Evolutionary conservation across 2,329 filamentous ascomycete genomes (phyloP), one percentile per base, ranked within the genome.

Genomic region (Sporothrix mexicana): DNA sequence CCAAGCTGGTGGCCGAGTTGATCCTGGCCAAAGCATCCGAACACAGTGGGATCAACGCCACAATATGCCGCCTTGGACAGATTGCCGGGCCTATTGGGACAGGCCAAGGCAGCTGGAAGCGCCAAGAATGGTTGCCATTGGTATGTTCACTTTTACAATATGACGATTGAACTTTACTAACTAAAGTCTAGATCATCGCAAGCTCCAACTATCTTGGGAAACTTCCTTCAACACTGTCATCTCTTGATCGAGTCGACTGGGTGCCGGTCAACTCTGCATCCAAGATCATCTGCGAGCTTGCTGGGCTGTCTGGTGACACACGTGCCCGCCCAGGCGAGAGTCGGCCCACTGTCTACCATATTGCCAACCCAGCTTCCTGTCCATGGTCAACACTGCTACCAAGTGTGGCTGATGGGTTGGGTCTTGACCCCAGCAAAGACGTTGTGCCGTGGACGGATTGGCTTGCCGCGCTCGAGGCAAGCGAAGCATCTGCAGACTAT

Each of bases 251-350:
- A 13, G 23, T 57, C 23, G 55, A 57, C 55, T 57, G 55, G 55
- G 55, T 57, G 23, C 55, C 55, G 55, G 55, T 57, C 23, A 57
- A 57, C 1, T 23, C 30, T 6, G 55, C 55, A 30, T 57, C 55
- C 55, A 30, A 30, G 55, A 30, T 57, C 23, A 57, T 57, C 55
- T 57, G 55, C 23, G 55, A 57, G 23, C 55, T 57, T 10, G 53
- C 53, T 12, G 10, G 12, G 13, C 23, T 57, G 13, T 23, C 6
- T 17, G 55, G 12, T 6, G 23, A 17, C 9, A 7, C 53, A 6
- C 7, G 1, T 15, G 10, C 23, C 1, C 7, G 9, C 5, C 17
- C n/a, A 8, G 20, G 20, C 15, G 15, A 6, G 5, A 53, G 20
- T n/a, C 8, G 13, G 4, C 8, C 23, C 10, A 4, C 5, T 1